A percentile compares a stretch with the other conserved stretches of the same genome.
Conservation (phyloP, 2,329 filamentous ascomycete species). For the Phaeophleospora eucalypticola region DNA sequence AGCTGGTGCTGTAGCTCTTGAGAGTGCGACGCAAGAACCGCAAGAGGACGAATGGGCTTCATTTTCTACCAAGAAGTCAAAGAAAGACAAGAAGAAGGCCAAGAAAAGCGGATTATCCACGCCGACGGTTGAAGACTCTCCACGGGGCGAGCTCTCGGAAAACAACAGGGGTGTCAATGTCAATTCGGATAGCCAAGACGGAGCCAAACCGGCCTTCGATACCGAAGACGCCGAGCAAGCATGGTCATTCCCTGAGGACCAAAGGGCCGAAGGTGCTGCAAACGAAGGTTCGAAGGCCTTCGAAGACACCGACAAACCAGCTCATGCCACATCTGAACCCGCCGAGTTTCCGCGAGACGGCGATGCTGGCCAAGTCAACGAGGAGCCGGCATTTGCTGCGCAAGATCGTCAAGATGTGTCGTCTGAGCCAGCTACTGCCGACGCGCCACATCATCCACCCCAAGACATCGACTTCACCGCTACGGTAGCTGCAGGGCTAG, state of each 20-base stretch:
- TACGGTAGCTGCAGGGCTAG: conserved; percentile 44
- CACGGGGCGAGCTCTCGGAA: neutral
- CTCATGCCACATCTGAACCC: too few relatives aligned
- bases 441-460: conserved; percentile 9
- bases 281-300: too few relatives aligned
- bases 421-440: neutral
- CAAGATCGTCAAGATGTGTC: neutral
- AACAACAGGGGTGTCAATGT: neutral
- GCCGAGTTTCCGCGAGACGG: neutral
- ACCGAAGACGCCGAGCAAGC: neutral
- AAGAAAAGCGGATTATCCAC: conserved; percentile 20
- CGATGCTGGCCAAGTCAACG: too few relatives aligned
- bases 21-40: conserved; percentile 1
- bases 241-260: neutral
- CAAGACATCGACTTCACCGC: conserved; percentile 46
- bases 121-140: conserved; percentile 1
- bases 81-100: conserved; percentile 43
- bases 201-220: neutral
- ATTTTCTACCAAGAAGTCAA: conserved; percentile 32
- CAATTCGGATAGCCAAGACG: neutral
- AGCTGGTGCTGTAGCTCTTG: conserved; percentile 6
- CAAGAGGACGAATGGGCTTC: conserved; percentile 20
- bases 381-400: neutral
- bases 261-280: too few relatives aligned
- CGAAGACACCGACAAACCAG: too few relatives aligned